A percentile compares a stretch with the other conserved stretches of the same genome.
These are phyloP conservation scores for Mycena filopes DNA, from an alignment of 768 basidiomycete species.

Conservation along the genomic window DNA sequence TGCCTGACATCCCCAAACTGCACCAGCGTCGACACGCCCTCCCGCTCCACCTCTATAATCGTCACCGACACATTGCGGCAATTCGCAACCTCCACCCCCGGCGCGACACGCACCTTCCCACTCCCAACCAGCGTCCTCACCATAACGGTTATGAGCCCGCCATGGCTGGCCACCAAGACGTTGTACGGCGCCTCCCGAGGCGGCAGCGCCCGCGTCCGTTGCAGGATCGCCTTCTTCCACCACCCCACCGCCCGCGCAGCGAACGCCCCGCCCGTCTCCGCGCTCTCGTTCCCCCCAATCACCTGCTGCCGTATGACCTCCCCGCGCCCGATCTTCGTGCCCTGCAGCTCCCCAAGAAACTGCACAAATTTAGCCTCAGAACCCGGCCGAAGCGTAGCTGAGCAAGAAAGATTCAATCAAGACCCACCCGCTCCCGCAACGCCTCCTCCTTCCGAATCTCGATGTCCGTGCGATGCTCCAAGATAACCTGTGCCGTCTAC, in stretches of 20 bases:
- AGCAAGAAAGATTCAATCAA: too few relatives aligned
- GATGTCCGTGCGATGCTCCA: conserved; percentile 62
- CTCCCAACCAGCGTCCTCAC: conserved; percentile 58
- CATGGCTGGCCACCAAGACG: conserved; percentile 75
- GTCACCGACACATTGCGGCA: conserved; percentile 70
- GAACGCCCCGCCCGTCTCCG: conserved; percentile 56
- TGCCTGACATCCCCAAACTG: conserved; percentile 69
- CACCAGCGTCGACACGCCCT: conserved; percentile 53
- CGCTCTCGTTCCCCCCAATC: conserved; percentile 41
- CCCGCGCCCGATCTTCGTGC: conserved; percentile 39
- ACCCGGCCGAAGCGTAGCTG: too few relatives aligned
- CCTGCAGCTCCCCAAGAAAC: conserved; percentile 74
- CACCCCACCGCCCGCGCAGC: conserved; percentile 62
- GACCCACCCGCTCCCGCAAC: conserved; percentile 73
- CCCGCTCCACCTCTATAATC: conserved; percentile 61
- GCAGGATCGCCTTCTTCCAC: conserved; percentile 65
- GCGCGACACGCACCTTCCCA: conserved; percentile 48
- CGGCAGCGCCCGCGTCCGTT: conserved; percentile 37
- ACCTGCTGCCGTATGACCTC: conserved; percentile 19
- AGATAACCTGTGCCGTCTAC: conserved; percentile 76
- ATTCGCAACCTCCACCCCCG: conserved; percentile 46
- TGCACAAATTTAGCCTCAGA: conserved; percentile 41
- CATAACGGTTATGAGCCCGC: conserved; percentile 68
- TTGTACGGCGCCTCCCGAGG: conserved; percentile 43
- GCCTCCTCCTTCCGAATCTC: conserved; percentile 54